Evolutionary conservation across 2,329 filamentous ascomycete genomes (phyloP), one percentile per base, ranked within the genome.

Genomic region (Diaporthe batatas): DNA sequence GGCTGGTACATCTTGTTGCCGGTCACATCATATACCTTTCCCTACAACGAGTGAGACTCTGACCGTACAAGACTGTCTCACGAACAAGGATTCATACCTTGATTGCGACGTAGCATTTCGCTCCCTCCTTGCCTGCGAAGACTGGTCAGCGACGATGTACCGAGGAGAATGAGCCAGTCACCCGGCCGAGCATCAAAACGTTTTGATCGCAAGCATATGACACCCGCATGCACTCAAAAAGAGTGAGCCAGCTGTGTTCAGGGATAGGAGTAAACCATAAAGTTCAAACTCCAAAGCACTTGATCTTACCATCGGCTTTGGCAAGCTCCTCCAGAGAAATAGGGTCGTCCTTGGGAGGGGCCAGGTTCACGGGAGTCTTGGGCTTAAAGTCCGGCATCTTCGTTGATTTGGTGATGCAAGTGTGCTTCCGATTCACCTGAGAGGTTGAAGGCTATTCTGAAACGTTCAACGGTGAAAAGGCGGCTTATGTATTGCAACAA

Each of bases 11-110:
- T 91, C 76, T 93, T 91, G 83, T 98, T 99, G 68, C 92, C 93
- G 32, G 91, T 94, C 74, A 99, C 96, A 80, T 99, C 96, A 80
- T 98, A 99, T 68, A 99, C 92, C 74, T 93, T 94, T 77, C 96
- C 96, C 92, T 98, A 73, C 70, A 54, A 68, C 23, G 39, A 34
- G n/a, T 72, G 68, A 75, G 76, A 21, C 74, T 55, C 71, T 90
- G 79, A 91, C 21, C 88, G 89, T 47, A 91, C 88, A 75, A 88
- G 32, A 29, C 6, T n/a, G 0, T 25, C 21, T 2, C 25, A 4
- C 6, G 42, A 85, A 6, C 86, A 91, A 39, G 25, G 10, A 21
- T 16, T 53, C 76, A 53, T 83, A 90, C 90, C 86, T 93, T 93
- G 82, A 93, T 93, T 58, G 91, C 91, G 54, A 93, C 91, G 77